Evolutionary conservation across 352 stramenopile genomes (phyloP), one percentile per base, ranked within the genome.

Genomic region (Pythium biforme): DNA sequence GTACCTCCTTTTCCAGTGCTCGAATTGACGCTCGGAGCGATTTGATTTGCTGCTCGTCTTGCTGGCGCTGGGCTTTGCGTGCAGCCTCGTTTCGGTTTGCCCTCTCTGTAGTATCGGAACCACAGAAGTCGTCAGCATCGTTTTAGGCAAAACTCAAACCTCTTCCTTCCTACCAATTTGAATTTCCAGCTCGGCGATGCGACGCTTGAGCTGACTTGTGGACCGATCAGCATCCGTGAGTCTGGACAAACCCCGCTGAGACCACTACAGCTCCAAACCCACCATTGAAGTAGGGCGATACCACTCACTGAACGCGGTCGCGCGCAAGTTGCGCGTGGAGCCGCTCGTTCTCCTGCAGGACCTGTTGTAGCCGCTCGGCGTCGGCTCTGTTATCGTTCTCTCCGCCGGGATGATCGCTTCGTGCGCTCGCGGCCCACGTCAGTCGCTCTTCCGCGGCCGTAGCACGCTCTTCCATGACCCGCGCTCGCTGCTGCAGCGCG

Each of bases 301-400:
- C 19, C 27, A 31, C 64, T 53, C 26, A 79, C 72, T 76, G 60
- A 4, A 66, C 56, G 17, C 60, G 58, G 5, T 54, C 15, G 1
- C 25, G 34, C 15, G 59, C 47, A 0, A 72, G 53, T 27, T 73
- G 45, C 3, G 64, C 58, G 26, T 72, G 52, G 3, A 79, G 59
- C 5, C 55, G 61, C 46, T 72, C 72, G 57, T 76, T 76, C 43
- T 76, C 52, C 22, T 69, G 53, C 12, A 64, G 46, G 11, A 73
- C 55, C 40, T 65, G 55, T 23, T 62, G 55, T 14, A 66, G 39
- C 19, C 46, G 56, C 10, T 43, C 45, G 12, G 43, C 55, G 1
- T 55, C 45, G 14, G 7, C 41, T 23, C 7, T 17, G 12, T 12
- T 40, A 12, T 51, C 20, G 26, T 33, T 34, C 2, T 5, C 27